These are phyloP conservation scores for Tulasnella sp. DNA, from an alignment of 768 basidiomycete genomes.

Conservation along the genomic window DNA sequence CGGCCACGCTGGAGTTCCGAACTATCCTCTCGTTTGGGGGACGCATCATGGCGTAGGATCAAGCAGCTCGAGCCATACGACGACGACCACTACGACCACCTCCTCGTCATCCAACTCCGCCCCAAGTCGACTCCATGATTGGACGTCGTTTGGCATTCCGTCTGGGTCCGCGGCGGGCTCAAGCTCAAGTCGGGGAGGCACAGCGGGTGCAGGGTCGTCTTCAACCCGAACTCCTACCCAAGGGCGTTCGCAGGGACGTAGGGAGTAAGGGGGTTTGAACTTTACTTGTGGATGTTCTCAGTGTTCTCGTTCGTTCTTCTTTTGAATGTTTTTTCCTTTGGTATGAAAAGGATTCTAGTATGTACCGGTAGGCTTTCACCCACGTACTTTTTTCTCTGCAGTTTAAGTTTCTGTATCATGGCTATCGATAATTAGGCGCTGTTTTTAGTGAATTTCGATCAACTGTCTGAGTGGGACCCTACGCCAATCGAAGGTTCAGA, in stretches of 20 bases:
- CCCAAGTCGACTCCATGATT: neutral
- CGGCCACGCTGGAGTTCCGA: neutral
- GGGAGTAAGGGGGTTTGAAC: neutral
- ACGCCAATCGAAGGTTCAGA: neutral
- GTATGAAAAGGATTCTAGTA: neutral
- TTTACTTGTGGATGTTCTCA: no score
- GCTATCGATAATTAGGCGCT: neutral
- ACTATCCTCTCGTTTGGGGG: neutral
- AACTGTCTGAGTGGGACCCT: neutral
- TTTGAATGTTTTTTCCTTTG: neutral
- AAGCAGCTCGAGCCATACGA: neutral
- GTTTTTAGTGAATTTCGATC: neutral
- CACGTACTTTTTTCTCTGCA: neutral
- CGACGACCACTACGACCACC: neutral
- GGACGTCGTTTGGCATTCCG: neutral
- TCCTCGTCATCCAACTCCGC: neutral
- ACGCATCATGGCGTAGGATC: neutral
- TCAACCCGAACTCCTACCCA: neutral
- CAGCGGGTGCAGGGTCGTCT: neutral
- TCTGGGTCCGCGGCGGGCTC: neutral
- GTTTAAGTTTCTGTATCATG: neutral
- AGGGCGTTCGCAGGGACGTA: neutral
- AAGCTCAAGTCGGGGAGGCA: neutral
- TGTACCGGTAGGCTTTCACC: neutral
- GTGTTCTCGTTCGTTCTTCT: neutral